Base-by-base conservation (phyloP, 495 filamentous ascomycete genomes). In the Aspergillus sparsus region DNA sequence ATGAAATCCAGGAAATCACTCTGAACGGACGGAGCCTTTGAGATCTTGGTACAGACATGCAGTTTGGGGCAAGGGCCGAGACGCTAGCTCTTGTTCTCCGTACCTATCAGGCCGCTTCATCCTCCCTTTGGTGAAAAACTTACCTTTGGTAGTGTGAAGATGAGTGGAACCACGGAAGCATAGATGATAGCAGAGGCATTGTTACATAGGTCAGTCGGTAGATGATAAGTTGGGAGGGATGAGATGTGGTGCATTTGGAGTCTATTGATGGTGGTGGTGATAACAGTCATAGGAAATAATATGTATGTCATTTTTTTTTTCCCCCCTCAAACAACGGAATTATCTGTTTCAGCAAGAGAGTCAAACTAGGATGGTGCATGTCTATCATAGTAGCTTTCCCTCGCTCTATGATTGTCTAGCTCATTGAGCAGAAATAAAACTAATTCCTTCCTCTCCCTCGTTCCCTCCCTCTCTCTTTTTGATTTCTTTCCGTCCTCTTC, bases 1-100 rank as follows among this genome's bases (percentile, higher is more conserved):
- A 44, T 36, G 51, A 49, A 55, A 54, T 39, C 58, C 58, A 50
- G 58, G 58, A 61, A 61, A 35, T n/a, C 16, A 59, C 13, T 16
- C n/a, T 7, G 27, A 27, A 36, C 39, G 15, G 15, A 36, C 31
- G 15, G 21, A 41, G 55, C 39, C 34, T 13, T 31, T 34, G 16
- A 56, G 54, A 56, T 56, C 54, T 56, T 35, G 54, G 54, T 56
- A 56, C 39, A 53, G 0, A 34, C 9, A 16, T 45, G 53, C 41
- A 55, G 32, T 21, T 52, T 49, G 49, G 49, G 49, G 49, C 27
- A 31, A 34, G 21, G 31, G 49, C 49, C 49, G 49, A 12, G 49
- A 34, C 49, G 10, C 49, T 51, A 51, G 49, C 34, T 18, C 34
- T 11, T 21, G 7, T 6, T 33, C 27, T 34, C 49, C 32, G 49